phyloP scores from a whole-genome alignment of 495 filamentous ascomycete genomes.

The Lasiosphaeris hirsuta region DNA sequence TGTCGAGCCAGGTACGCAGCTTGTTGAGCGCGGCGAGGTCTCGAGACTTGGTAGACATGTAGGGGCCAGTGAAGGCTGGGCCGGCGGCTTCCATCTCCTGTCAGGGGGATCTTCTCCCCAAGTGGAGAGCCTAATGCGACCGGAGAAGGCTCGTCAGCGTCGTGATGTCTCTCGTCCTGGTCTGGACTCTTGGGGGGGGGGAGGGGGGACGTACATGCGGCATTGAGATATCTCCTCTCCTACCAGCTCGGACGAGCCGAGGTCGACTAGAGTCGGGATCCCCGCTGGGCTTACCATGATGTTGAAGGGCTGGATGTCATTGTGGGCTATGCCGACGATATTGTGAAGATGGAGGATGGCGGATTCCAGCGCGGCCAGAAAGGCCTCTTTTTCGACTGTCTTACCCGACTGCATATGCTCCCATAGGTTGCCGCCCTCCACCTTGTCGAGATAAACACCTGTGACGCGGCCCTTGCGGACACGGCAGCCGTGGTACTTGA shows the following conservation, averaged over 20 bases:
- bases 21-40: slow-evolving; percentile 5
- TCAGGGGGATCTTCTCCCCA: slow-evolving; percentile 5
- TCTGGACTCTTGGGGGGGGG: too few species aligned
- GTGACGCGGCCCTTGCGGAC: slow-evolving; percentile 2
- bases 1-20: slow-evolving; percentile 6
- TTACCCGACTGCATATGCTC: neutral
- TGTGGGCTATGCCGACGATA: slow-evolving; percentile 1
- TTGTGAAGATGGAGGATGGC: neutral
- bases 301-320: slow-evolving; percentile 1
- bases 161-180: too few species aligned
- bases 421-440: neutral
- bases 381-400: neutral
- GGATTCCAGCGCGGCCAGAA: neutral
- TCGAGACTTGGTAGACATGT: neutral
- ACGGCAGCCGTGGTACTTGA: slow-evolving; percentile 1
- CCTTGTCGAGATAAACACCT: neutral
- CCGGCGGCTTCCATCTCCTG: neutral
- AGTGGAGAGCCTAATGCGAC: neutral
- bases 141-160: too few species aligned
- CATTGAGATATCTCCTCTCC: neutral
- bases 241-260: neutral
- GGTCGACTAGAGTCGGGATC: neutral
- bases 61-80: neutral
- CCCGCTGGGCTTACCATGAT: neutral
- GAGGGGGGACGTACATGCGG: neutral